Base-by-base conservation (phyloP, 2,329 filamentous ascomycete species). In the Colletotrichum cuscutae region DNA sequence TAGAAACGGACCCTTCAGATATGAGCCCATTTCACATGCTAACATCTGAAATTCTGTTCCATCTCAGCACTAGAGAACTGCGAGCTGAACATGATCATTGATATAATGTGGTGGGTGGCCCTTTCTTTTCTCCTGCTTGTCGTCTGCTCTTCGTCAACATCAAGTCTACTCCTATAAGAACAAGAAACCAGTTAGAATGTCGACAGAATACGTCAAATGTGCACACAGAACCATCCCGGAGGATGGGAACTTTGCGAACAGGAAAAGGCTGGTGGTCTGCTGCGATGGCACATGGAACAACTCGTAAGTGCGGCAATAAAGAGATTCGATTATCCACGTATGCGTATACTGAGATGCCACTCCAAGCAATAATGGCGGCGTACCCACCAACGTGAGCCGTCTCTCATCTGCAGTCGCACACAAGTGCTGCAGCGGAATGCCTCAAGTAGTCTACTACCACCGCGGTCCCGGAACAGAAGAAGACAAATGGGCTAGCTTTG, bases 231-330 rank as follows among this genome's bases (percentile, higher is more conserved):
- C 15, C 42, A n/a, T 49, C 19, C 42, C 42, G 4, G 15, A 49
- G 3, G 42, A 49, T 49, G 37, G n/a, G 7, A 63, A 64, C 6
- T 26, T 67, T 5, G 53, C 66, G 4, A 74, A 75, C 19, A 68
- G 49, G 13, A 80, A 79, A 56, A 73, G 77, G 8, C 60, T 80
- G 11, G 67, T 82, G 52, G 76, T 82, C 53, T 83, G 81, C 68
- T 83, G 81, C 32, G 82, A 84, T 66, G 82, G 81, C n/a, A 82
- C 81, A 5, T 82, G 80, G 81, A 81, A 81, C 65, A 75, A 76
- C 63, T 74, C 76, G 71, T 76, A 58, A 28, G 76, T 37, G 5
- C 3, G 8, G 13, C 7, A 2, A 15, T 19, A 0, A 19, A 11
- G 12, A 32, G 19, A 13, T 12, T 19, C 58, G 6, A 9, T 9